These are phyloP conservation scores for Kurtzmaniella quercitrusa DNA, from an alignment of 1,139 yeast genomes.

Conservation along the genomic window DNA sequence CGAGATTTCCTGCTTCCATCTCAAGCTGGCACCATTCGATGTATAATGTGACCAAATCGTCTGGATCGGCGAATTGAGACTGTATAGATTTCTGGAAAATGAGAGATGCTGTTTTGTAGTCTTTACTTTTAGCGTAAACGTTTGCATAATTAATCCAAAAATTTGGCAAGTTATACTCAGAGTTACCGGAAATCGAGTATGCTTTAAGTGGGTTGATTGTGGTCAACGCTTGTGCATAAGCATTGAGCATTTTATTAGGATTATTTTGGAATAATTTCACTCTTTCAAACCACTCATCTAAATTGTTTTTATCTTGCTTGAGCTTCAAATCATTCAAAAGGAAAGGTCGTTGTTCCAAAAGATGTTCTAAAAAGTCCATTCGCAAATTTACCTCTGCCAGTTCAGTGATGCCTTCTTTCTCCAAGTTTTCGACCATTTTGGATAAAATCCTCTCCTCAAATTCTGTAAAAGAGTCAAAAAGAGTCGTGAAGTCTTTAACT, in stretches of 20 bases:
- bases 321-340: conserved; percentile 63
- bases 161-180: conserved; percentile 37
- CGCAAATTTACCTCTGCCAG: conserved; percentile 31
- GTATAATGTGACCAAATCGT: conserved; percentile 68
- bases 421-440: conserved; percentile 20
- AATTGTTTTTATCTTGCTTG: conserved; percentile 58
- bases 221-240: conserved; percentile 66
- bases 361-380: conserved; percentile 49
- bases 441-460: conserved; percentile 53
- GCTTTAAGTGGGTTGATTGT: conserved; percentile 62
- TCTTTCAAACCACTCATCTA: conserved; percentile 68
- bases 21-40: conserved; percentile 71
- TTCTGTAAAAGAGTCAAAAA: conserved; percentile 64
- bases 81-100: conserved; percentile 64
- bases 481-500: conserved; percentile 56
- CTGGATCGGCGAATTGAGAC: conserved; percentile 62
- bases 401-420: conserved; percentile 15
- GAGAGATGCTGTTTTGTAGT: conserved; percentile 57
- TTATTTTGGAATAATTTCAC: conserved; percentile 38
- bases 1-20: conserved; percentile 45
- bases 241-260: conserved; percentile 42
- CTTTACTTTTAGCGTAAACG: conserved; percentile 54
- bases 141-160: conserved; percentile 73
- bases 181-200: conserved; percentile 16
- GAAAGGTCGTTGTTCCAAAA: conserved; percentile 53